Evolutionary conservation across 441 rosid species (phyloP), one percentile per base, ranked within the genome.

Genomic region (Lepidium campestre): DNA sequence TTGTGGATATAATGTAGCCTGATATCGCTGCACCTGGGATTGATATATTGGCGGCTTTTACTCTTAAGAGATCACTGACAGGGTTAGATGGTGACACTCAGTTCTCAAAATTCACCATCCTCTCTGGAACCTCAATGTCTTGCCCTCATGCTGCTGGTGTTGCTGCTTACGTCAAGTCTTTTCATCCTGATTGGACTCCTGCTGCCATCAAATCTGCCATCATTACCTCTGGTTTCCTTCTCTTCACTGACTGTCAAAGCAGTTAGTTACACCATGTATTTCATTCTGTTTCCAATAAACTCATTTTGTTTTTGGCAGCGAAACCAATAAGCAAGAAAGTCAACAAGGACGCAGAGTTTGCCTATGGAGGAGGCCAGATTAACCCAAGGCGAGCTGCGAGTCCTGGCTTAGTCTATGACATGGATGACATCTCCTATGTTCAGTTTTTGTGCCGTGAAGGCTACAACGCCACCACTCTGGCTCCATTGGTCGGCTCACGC

Each of bases 91-190:
- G 89, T 3, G 92, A 86, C 70, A 83, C 85, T 20, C 92, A 79
- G 18, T 70, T 73, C 76, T 80, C 89, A 5, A 80, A 81, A 58
- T 86, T 78, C 75, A 78, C 81, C 13, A 47, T 86, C 40, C 77
- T 81, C 77, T 86, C 92, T 4, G 92, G 92, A 1, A 86, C 92
- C 59, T 86, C 92, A 60, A 86, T 86, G 92, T 75, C 92, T 0
- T 78, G 84, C 52, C 92, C 89, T 34, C 92, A 82, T 36, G 85
- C 71, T 68, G 88, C 89, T 10, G 92, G 88, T 3, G 81, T 75
- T 0, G 89, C 87, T 27, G 89, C 92, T 55, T 86, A 86, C 23
- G 78, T 86, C 37, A 86, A 84, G 79, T 86, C 92, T 13, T 86
- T 86, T 65, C 92, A 86, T 65, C 86, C 85, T 0, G 78, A 54